phyloP scores from a whole-genome alignment of 2,329 filamentous ascomycete genomes.

The Penicillium crustosum region DNA sequence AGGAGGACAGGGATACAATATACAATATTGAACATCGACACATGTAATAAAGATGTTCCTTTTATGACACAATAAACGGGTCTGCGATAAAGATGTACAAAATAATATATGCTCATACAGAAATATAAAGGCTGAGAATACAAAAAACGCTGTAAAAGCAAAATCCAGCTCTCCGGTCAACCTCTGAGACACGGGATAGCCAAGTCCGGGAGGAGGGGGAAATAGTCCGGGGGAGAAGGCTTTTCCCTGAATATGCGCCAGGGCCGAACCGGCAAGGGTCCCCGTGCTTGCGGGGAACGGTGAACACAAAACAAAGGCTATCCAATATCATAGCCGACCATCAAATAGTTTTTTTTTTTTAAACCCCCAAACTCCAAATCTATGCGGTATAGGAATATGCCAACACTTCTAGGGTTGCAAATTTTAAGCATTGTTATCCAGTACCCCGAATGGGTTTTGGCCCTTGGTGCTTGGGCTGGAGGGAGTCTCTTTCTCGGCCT shows the following conservation, averaged over 20 bases:
- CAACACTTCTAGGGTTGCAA: background rate
- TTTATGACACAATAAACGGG: background rate
- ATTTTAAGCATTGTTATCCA: conserved; percentile 27
- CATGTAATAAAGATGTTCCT: background rate
- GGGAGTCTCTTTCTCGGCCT: conserved; percentile 20
- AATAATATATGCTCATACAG: background rate
- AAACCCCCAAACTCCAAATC: conserved; percentile 3
- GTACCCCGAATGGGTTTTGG: conserved; percentile 35
- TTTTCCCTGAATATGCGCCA: background rate
- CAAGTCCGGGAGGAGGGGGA: background rate
- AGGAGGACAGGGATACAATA: background rate
- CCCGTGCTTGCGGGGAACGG: background rate
- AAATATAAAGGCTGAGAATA: background rate
- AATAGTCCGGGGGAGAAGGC: background rate
- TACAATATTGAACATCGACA: too few species aligned
- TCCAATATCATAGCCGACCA: background rate
- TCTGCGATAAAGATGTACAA: background rate
- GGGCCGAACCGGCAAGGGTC: too few species aligned
- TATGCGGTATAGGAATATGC: conserved; percentile 8
- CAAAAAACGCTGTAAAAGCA: conserved; percentile 5
- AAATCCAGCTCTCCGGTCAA: background rate
- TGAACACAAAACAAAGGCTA: background rate
- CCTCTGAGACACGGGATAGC: background rate
- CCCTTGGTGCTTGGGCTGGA: conserved; percentile 25
- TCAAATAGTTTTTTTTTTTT: background rate